These are phyloP conservation scores for Falciphora oryzae DNA, from an alignment of 2,329 filamentous ascomycete genomes.

Conservation along the genomic window DNA sequence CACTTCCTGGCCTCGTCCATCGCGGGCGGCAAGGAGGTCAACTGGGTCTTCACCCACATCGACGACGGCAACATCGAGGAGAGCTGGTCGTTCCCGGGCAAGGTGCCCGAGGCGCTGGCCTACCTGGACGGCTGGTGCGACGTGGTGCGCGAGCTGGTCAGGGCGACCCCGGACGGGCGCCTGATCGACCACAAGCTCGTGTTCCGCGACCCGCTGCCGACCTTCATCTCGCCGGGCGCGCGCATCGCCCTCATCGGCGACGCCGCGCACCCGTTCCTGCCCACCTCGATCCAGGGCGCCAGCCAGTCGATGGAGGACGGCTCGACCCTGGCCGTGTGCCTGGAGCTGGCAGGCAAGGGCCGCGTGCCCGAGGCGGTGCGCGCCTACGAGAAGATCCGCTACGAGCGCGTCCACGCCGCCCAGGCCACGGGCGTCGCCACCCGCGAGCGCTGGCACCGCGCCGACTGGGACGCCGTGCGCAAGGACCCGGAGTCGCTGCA, in stretches of 20 bases:
- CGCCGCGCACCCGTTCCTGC: conserved; percentile 34
- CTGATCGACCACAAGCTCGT: conserved; percentile 32
- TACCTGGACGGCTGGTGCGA: conserved; percentile 36
- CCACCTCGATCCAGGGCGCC: conserved; percentile 33
- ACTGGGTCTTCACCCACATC: conserved; percentile 45
- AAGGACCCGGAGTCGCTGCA: conserved; percentile 37
- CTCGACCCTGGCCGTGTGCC: conserved; percentile 31
- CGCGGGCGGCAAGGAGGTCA: conserved; percentile 45
- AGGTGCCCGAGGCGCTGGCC: conserved; percentile 35
- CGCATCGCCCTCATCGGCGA: conserved; percentile 33
- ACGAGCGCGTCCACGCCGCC: conserved; percentile 39
- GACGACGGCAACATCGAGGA: conserved; percentile 41
- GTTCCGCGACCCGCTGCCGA: conserved; percentile 23
- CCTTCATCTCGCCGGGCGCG: conserved; percentile 26
- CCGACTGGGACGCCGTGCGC: conserved; percentile 40
- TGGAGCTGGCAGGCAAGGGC: conserved; percentile 26
- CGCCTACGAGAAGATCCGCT: conserved; percentile 39
- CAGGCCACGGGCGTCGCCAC: conserved; percentile 42
- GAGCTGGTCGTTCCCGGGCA: conserved; percentile 38
- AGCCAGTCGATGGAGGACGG: conserved; percentile 35
- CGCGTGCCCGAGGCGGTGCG: conserved; percentile 35
- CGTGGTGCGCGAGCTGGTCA: conserved; percentile 34
- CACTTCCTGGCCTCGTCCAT: conserved; percentile 47
- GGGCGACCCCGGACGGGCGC: conserved; percentile 22
- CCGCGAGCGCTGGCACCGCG: conserved; percentile 46